Conservation (phyloP, 2,329 filamentous ascomycete species). For the Botrytis sinoallii region DNA sequence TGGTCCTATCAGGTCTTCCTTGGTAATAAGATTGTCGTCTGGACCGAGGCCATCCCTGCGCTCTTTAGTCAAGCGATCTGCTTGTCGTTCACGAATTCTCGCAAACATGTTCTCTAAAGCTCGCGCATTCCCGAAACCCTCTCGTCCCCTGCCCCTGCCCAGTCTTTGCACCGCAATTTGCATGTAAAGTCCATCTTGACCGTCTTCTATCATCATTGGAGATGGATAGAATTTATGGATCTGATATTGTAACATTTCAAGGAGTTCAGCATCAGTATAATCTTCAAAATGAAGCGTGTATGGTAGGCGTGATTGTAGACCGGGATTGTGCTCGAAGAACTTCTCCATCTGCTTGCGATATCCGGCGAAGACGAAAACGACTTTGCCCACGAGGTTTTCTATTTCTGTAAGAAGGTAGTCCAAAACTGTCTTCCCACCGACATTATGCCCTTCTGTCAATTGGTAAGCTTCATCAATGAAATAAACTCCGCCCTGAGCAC, state of each 20-base stretch:
- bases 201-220: conserved; percentile 58
- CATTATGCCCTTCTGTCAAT: conserved; percentile 56
- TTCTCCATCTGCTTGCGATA: conserved; percentile 73
- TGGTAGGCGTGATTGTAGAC: conserved; percentile 67
- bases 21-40: conserved; percentile 58
- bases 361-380: conserved; percentile 71
- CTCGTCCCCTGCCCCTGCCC: conserved; percentile 57
- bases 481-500: conserved; percentile 65
- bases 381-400: conserved; percentile 66
- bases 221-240: conserved; percentile 53
- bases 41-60: conserved; percentile 41
- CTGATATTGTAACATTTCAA: conserved; percentile 55
- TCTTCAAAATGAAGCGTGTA: conserved; percentile 64
- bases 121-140: conserved; percentile 72
- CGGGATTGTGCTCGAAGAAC: conserved; percentile 72
- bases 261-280: conserved; percentile 63
- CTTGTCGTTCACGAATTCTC: conserved; percentile 56
- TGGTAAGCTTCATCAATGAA: conserved; percentile 84
- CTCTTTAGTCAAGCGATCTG: conserved; percentile 50
- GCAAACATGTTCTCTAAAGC: conserved; percentile 61
- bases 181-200: conserved; percentile 56
- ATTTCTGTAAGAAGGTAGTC: conserved; percentile 71
- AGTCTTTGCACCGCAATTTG: conserved; percentile 61
- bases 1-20: conserved; percentile 69
- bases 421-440: conserved; percentile 59